Percentiles rank a stretch among this genome's conserved stretches.
Conservation (phyloP, 176 grass and related monocot genomes). For the Musa acuminata region DNA sequence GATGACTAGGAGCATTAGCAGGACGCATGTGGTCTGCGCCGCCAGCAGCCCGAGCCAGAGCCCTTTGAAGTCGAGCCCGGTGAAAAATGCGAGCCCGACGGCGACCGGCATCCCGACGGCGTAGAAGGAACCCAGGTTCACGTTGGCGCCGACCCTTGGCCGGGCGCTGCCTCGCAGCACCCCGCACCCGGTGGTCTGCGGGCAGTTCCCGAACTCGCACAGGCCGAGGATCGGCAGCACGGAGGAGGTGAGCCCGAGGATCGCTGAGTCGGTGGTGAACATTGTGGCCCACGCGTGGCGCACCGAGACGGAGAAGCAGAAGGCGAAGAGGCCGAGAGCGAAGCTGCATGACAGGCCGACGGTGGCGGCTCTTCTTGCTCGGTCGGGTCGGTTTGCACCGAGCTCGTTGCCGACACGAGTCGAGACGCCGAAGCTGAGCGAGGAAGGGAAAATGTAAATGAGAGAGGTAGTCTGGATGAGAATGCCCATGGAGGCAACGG, state of each 20-base stretch:
- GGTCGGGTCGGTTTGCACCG: constrained; percentile 31
- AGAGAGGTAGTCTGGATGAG: constrained; percentile 90
- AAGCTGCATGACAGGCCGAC: constrained; percentile 2
- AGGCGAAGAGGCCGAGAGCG: not conserved
- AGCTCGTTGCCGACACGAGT: constrained; percentile 92
- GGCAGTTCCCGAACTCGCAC: constrained; percentile 13
- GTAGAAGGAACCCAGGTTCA: constrained; percentile 14
- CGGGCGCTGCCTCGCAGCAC: constrained; percentile 13
- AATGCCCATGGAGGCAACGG: constrained; percentile 85
- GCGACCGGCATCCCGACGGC: constrained; percentile 6
- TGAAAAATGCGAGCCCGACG: constrained; percentile 9
- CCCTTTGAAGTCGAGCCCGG: constrained; percentile 4
- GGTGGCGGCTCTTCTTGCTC: not conserved
- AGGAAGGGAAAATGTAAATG: constrained; percentile 97
- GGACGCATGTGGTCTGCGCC: not conserved
- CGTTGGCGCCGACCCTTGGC: constrained; percentile 5
- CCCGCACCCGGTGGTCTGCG: constrained; percentile 9
- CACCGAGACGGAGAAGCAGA: constrained; percentile 2
- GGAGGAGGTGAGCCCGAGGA: constrained; percentile 1
- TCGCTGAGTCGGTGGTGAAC: constrained; percentile 9
- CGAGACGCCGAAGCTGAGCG: constrained; percentile 73
- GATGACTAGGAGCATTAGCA: constrained; percentile 9
- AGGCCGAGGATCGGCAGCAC: constrained; percentile 10
- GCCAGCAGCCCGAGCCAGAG: constrained; percentile 14
- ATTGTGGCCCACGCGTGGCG: not conserved